Evolutionary conservation across 352 stramenopile genomes (phyloP), one percentile per base, ranked within the genome.

Genomic region (Blastocystis sp.): DNA sequence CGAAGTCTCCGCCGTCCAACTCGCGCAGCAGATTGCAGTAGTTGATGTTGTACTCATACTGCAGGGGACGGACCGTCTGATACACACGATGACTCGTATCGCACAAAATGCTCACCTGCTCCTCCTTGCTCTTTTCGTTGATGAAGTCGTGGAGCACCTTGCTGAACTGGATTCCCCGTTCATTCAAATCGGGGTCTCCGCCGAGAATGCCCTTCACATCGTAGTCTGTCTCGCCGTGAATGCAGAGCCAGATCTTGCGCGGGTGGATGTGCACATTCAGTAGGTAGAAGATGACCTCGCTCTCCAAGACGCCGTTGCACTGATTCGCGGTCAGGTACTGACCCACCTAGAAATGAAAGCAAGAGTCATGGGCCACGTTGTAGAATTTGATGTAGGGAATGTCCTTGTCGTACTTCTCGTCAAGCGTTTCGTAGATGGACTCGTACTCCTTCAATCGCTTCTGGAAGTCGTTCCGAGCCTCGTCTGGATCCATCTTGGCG

Each of bases 341-440:
- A 61, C 77, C 77, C 7, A 69, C 62, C 62, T 69, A 14, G 7
- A 14, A 7, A 69, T 69, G 7, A 45, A 6, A 0, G 7, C 40
- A 14, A 7, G 7, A 7, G 7, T 97, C 96, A 89, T 96, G 93
- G 14, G 94, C 93, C 64, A 95, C 93, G 63, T 97, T 97, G 90
- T 95, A 95, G 2, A 97, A 92, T 89, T 97, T 97, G 74, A 96
- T 94, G 87, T 96, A 97, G 87, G 93, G 94, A 34, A 94, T 93
- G 40, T 93, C 92, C 28, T 92, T 92, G 21, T 91, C 89, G 89
- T 94, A 92, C 90, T 81, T 92, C 90, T 97, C 94, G 64, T 96
- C 94, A 7, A 97, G 91, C 1, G 94, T 94, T 89, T 97, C 93
- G 89, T 97, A 97, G 52, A 92, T 90, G 34, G 68, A 68, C 38